Conservation (phyloP, 1,139 yeast species). For the Candida frijolesensis region DNA sequence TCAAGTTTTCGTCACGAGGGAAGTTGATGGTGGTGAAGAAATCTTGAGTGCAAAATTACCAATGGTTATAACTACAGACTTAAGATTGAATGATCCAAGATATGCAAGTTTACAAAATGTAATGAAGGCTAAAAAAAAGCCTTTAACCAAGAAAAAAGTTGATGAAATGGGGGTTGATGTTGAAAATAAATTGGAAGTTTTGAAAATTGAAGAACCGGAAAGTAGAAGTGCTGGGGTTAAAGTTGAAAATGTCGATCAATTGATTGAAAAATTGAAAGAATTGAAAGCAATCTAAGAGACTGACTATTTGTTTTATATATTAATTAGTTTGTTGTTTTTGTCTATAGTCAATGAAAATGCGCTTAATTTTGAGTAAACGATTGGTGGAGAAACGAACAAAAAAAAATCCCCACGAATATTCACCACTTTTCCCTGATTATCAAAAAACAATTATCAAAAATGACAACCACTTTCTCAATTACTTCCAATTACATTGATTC, state of each 20-base stretch:
- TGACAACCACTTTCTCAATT: not conserved
- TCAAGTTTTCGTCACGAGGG: constrained; percentile 77
- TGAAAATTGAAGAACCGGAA: constrained; percentile 85
- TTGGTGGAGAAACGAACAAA: not conserved
- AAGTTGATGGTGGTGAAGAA: constrained; percentile 94
- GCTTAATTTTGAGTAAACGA: not conserved
- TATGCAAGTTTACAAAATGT: constrained; percentile 91
- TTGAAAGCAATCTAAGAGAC: constrained; percentile 50
- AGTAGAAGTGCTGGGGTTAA: constrained; percentile 78
- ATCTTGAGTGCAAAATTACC: constrained; percentile 80
- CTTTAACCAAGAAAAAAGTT: constrained; percentile 69
- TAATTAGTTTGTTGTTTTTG: too few species aligned
- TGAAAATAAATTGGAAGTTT: constrained; percentile 62
- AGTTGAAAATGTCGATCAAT: constrained; percentile 80
- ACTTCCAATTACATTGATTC: not conserved
- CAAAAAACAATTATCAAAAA: not conserved
- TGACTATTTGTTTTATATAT: too few species aligned
- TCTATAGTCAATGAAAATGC: not conserved
- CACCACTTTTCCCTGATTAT: too few species aligned
- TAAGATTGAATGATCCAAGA: constrained; percentile 91
- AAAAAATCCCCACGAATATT: not conserved
- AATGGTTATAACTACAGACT: constrained; percentile 84
- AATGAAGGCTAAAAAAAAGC: constrained; percentile 98
- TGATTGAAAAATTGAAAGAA: constrained; percentile 77
- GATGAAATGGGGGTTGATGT: constrained; percentile 73